Conservation (phyloP, 2,329 filamentous ascomycete genomes). For the Pseudogymnoascus sp. region DNA sequence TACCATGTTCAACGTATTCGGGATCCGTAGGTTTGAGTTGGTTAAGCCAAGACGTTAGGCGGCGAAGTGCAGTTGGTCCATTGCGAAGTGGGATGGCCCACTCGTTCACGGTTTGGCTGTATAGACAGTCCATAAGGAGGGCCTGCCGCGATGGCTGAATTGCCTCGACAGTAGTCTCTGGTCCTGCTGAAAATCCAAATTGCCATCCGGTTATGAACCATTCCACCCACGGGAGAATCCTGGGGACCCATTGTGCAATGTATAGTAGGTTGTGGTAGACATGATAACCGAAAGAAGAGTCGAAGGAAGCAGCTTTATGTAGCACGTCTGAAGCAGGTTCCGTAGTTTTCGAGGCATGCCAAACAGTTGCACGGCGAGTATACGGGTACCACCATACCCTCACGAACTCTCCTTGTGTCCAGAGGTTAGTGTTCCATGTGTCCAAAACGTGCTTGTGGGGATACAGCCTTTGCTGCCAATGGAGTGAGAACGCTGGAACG, state of each 20-base stretch:
- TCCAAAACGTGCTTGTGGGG: conserved; percentile 59
- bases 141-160: conserved; percentile 73
- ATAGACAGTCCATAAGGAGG: conserved; percentile 92
- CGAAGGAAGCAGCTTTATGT: conserved; percentile 63
- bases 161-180: conserved; percentile 57
- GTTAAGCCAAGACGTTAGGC: conserved; percentile 80
- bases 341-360: conserved; percentile 74
- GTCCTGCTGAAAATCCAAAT: conserved; percentile 74
- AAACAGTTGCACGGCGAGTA: conserved; percentile 76
- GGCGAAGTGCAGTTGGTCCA: conserved; percentile 76
- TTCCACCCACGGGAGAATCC: conserved; percentile 78
- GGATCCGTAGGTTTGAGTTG: conserved; percentile 52
- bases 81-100: conserved; percentile 85
- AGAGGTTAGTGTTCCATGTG: conserved; percentile 65
- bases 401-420: conserved; percentile 81
- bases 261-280: conserved; percentile 89
- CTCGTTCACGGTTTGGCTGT: conserved; percentile 97
- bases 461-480: conserved; percentile 76
- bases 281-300: conserved; percentile 72
- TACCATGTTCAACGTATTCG: conserved; percentile 55
- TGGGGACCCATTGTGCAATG: conserved; percentile 66
- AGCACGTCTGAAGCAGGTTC: conserved; percentile 48
- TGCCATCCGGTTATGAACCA: conserved; percentile 98
- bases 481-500: conserved; percentile 71
- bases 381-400: conserved; percentile 98